phyloP scores from a whole-genome alignment of 2,329 filamentous ascomycete genomes.

The Aspergillus bombycis region DNA sequence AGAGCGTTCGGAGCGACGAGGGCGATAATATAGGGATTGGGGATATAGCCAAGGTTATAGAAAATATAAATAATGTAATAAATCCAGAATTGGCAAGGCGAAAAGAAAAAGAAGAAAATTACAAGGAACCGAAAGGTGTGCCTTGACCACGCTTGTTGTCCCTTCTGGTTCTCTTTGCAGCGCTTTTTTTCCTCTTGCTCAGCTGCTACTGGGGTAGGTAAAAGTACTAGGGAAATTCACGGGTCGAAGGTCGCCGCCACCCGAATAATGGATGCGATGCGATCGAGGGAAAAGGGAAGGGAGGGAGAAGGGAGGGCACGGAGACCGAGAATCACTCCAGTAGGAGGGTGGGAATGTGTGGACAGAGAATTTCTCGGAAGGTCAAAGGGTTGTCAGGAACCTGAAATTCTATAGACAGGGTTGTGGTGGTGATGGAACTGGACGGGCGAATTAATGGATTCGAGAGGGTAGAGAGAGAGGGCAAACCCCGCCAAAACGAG shows the following conservation, averaged over 20 bases:
- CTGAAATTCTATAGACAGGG: neutral
- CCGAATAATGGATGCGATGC: slow-evolving; percentile 13
- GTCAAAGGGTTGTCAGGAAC: neutral
- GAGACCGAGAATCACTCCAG: neutral
- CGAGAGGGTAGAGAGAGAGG: neutral
- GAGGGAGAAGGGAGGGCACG: neutral
- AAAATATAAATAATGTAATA: neutral
- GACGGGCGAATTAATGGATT: neutral
- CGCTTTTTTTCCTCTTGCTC: neutral
- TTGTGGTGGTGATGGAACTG: neutral
- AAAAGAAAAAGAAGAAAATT: neutral
- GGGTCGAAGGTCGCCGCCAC: slow-evolving; percentile 14
- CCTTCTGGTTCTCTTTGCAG: neutral
- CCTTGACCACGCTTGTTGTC: neutral
- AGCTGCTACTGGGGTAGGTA: neutral
- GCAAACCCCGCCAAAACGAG: neutral
- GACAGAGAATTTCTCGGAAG: slow-evolving; percentile 14
- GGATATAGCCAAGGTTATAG: slow-evolving; percentile 6
- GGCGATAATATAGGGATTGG: slow-evolving; percentile 12
- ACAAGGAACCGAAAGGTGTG: neutral
- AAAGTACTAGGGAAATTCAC: slow-evolving; percentile 1
- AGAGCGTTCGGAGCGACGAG: slow-evolving; percentile 8
- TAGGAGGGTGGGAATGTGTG: neutral
- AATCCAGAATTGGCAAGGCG: neutral
- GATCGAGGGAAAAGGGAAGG: slow-evolving; percentile 2